Percentiles rank a stretch among this genome's conserved stretches.
These are phyloP conservation scores for Schwanniomyces polymorphus DNA, from an alignment of 805 yeast genomes.

Conservation along the genomic window DNA sequence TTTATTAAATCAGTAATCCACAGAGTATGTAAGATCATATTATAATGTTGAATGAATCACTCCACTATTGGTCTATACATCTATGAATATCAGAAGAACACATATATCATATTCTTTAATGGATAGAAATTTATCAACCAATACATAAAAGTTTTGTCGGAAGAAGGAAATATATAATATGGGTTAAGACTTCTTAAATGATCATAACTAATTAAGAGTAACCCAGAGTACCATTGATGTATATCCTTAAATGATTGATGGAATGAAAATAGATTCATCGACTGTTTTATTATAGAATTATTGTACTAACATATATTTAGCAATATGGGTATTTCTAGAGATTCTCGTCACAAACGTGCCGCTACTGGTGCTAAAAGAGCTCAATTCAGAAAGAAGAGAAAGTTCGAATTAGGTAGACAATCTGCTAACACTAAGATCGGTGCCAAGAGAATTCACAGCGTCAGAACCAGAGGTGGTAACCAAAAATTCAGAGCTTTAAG, in stretches of 20 bases:
- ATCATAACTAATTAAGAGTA: no score
- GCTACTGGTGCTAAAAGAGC: slow-evolving; percentile 99
- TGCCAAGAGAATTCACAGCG: slow-evolving; percentile 97
- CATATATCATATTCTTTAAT: neutral
- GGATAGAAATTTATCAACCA: no score
- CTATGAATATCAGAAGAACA: neutral
- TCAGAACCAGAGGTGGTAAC: slow-evolving; percentile 99
- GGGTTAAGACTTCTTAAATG: neutral
- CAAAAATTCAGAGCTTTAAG: slow-evolving; percentile 99
- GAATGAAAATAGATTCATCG: neutral
- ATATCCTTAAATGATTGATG: neutral
- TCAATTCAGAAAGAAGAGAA: slow-evolving; percentile 99
- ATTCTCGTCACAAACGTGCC: slow-evolving; percentile 99
- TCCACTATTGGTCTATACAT: neutral
- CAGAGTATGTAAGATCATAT: slow-evolving; percentile 2
- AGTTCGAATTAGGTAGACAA: slow-evolving; percentile 99
- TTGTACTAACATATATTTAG: slow-evolving; percentile 4
- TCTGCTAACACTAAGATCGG: slow-evolving; percentile 99
- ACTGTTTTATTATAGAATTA: neutral
- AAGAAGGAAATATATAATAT: neutral
- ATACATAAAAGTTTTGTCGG: no score
- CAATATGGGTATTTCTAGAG: slow-evolving; percentile 99
- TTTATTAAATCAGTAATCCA: slow-evolving; percentile 1
- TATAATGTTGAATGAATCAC: neutral
- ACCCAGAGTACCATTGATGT: no score